Percentiles rank a stretch among this genome's conserved stretches.
These are phyloP conservation scores for Typha latifolia DNA, from an alignment of 176 grass and related monocot genomes.

Conservation along the genomic window DNA sequence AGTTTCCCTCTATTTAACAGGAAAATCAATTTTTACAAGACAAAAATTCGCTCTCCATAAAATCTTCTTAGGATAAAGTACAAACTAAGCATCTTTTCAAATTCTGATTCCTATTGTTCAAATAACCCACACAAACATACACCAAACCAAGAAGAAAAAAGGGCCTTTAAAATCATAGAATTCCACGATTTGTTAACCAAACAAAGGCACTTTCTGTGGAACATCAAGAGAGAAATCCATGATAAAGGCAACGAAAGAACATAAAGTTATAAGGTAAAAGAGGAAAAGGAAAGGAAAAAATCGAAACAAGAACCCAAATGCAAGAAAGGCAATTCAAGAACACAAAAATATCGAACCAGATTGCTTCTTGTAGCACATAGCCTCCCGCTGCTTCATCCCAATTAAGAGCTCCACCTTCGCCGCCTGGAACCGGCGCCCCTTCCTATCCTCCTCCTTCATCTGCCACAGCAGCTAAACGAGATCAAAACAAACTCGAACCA, in stretches of 20 bases:
- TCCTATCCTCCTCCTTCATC: conserved; percentile 13
- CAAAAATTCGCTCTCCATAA: too few species aligned
- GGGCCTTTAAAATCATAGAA: background rate
- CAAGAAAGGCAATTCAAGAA: background rate
- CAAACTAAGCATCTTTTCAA: too few species aligned
- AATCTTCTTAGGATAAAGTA: too few species aligned
- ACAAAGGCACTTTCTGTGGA: background rate
- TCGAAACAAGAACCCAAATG: conserved; percentile 13
- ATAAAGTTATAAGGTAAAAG: background rate
- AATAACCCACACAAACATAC: background rate
- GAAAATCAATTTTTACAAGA: too few species aligned
- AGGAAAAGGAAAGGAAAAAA: background rate
- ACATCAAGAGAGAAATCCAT: too few species aligned
- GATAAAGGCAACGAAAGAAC: background rate
- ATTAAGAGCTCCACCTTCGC: conserved; percentile 16
- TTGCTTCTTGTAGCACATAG: conserved; percentile 26
- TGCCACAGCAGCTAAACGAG: background rate
- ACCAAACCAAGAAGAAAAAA: background rate
- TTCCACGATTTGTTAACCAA: background rate
- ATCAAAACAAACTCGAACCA: background rate
- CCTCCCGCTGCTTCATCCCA: conserved; percentile 24
- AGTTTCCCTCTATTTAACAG: too few species aligned
- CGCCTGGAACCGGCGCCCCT: background rate
- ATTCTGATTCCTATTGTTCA: too few species aligned
- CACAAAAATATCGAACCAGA: background rate